phyloP scores from a whole-genome alignment of 768 basidiomycete species.

The Baorangia bicolor region DNA sequence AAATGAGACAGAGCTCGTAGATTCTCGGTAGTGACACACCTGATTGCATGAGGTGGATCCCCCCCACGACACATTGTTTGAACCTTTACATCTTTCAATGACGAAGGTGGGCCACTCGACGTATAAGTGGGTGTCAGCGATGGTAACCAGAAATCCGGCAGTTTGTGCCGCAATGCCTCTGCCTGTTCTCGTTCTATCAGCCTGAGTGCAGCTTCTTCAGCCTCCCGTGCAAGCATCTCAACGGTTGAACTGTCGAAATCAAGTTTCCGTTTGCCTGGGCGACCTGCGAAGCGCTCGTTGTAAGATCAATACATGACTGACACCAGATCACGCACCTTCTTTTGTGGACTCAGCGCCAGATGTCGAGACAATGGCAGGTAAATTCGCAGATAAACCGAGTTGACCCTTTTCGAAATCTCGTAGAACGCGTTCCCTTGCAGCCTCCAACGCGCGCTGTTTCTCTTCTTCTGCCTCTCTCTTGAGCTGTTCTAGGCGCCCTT shows the following conservation, averaged over 20 bases:
- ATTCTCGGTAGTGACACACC: slow-evolving; percentile 42
- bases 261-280: slow-evolving; percentile 81
- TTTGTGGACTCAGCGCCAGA: slow-evolving; percentile 35
- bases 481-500: slow-evolving; percentile 69
- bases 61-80: slow-evolving; percentile 89
- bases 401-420: slow-evolving; percentile 89
- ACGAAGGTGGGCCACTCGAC: slow-evolving; percentile 57
- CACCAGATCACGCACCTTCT: slow-evolving; percentile 33
- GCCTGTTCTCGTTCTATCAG: slow-evolving; percentile 85
- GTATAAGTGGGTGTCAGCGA: slow-evolving; percentile 84
- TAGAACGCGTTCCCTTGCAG: slow-evolving; percentile 86
- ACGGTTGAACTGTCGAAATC: slow-evolving; percentile 74
- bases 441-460: slow-evolving; percentile 59
- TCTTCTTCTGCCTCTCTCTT: slow-evolving; percentile 82
- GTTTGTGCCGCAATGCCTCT: slow-evolving; percentile 79
- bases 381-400: slow-evolving; percentile 57
- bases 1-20: not conserved
- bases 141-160: slow-evolving; percentile 98
- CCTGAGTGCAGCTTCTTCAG: slow-evolving; percentile 83
- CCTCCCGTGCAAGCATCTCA: slow-evolving; percentile 70
- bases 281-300: slow-evolving; percentile 35
- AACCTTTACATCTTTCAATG: slow-evolving; percentile 77
- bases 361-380: slow-evolving; percentile 35
- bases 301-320: not conserved
- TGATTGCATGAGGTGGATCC: slow-evolving; percentile 71